Evolutionary conservation across 2,329 filamentous ascomycete genomes (phyloP).

Genomic region (Colletotrichum lindemuthianum): DNA sequence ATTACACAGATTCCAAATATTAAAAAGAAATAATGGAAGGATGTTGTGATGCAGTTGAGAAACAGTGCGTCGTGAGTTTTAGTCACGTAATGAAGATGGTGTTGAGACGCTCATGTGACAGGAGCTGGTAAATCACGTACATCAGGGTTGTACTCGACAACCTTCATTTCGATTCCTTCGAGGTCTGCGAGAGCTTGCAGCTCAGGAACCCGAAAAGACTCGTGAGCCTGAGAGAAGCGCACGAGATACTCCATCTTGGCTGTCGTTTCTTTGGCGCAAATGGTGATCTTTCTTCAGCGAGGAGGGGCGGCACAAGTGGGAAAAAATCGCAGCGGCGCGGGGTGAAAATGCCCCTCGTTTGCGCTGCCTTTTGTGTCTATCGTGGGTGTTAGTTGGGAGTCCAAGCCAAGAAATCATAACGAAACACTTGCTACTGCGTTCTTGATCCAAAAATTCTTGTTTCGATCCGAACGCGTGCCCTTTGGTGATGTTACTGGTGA

Average conservation of each 20-base stretch:
- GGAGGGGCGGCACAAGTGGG: slow-evolving; percentile 14
- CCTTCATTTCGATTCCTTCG: slow-evolving; percentile 72
- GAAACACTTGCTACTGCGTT: background rate
- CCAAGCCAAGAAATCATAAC: fast-evolving
- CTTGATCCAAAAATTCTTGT: too few species aligned
- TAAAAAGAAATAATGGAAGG: background rate
- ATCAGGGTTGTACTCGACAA: slow-evolving; percentile 78
- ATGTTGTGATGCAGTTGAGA: too few species aligned
- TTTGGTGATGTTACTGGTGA: background rate
- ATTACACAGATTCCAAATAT: background rate
- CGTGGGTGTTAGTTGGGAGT: fast-evolving
- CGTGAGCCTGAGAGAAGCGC: slow-evolving; percentile 88
- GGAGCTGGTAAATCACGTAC: slow-evolving; percentile 61
- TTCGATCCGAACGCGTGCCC: background rate
- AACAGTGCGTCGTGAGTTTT: too few species aligned
- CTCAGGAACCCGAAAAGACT: slow-evolving; percentile 89
- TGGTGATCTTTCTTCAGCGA: background rate
- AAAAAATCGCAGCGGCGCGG: slow-evolving; percentile 24
- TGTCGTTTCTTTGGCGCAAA: background rate
- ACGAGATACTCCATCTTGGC: slow-evolving; percentile 79
- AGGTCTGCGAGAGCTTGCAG: slow-evolving; percentile 81
- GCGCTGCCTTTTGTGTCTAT: background rate
- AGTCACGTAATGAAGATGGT: background rate
- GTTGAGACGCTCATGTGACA: slow-evolving; percentile 7
- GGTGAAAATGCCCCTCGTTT: slow-evolving; percentile 35